Base-by-base conservation (phyloP, 2,329 filamentous ascomycete species). In the Verticillium tricorpus region DNA sequence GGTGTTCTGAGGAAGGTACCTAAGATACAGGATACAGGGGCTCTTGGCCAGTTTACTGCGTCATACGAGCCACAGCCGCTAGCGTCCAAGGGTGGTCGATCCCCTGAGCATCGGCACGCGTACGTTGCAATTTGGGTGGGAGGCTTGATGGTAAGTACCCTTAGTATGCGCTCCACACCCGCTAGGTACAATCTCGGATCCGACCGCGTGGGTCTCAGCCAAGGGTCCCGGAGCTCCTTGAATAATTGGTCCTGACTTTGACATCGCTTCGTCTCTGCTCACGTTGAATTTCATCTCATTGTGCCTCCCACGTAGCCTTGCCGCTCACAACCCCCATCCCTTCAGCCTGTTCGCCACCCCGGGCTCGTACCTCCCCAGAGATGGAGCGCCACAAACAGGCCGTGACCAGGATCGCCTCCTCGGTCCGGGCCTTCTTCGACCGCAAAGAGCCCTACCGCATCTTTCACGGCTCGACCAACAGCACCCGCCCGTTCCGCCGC, bases 381-480 rank as follows among this genome's bases (percentile, higher is more conserved):
- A 82, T 84, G 81, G 81, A 85, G 61, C 78, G 78, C 64, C 83
- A 85, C 74, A 74, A 72, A 58, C 73, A 79, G 60, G 75, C 80
- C 59, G 80, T 85, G 59, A 69, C 74, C 62, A 73, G 76, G 39
- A 81, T 85, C 64, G 77, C 83, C 55, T 66, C 76, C 31, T 73
- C 80, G 6, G 80, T 84, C 58, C 77, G 78, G 62, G 68, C 74
- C 69, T 80, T 80, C 72, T 84, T 80, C 70, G 75, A 78, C 63
- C 72, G 76, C 57, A 72, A 74, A 57, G 75, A 80, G 70, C 84
- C 88, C 25, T 93, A 90, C 78, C 85, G 90, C 65, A 91, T 93
- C 77, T 87, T 83, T 73, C 90, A 93, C 78, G 90, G 90, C 68
- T 88, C 86, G 50, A 92, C 90, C 60, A 93, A 93, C 78, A 89